Conservation (phyloP, 257 asterid genomes). For the Solanum medicagineum region DNA sequence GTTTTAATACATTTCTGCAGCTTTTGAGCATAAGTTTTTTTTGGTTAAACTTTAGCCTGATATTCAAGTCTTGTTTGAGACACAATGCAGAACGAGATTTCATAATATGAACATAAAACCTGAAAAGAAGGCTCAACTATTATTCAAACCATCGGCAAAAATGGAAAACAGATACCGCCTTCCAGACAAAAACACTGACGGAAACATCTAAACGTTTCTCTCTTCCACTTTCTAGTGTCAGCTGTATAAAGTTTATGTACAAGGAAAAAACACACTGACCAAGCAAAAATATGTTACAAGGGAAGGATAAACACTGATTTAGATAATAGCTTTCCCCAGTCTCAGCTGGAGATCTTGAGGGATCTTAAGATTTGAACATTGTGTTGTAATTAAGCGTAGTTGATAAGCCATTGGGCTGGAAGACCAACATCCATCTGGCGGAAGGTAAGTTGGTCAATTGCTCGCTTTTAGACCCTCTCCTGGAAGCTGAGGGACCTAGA, state of each 20-base stretch:
- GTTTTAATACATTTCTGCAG: not conserved
- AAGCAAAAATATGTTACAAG: conserved; percentile 14
- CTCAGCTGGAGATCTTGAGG: not conserved
- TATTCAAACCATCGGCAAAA: conserved; percentile 5
- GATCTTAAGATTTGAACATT: no score
- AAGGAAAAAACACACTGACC: conserved; percentile 13
- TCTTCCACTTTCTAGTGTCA: conserved; percentile 2
- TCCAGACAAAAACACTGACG: not conserved
- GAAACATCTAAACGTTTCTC: conserved; percentile 5
- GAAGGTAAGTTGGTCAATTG: not conserved
- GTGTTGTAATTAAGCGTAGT: not conserved
- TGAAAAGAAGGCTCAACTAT: not conserved
- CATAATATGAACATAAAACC: not conserved
- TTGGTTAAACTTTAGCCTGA: not conserved
- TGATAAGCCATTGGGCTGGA: not conserved
- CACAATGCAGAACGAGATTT: not conserved
- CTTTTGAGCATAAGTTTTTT: not conserved
- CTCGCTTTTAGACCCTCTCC: conserved; percentile 25
- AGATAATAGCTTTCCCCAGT: conserved; percentile 1
- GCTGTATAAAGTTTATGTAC: conserved; percentile 23
- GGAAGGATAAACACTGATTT: not conserved
- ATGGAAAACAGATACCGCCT: not conserved
- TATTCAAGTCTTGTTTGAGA: no score
- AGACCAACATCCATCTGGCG: not conserved
- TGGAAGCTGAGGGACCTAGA: conserved; percentile 62